Conservation (phyloP, 2,329 filamentous ascomycete genomes). For the Blastomyces gilchristii region DNA sequence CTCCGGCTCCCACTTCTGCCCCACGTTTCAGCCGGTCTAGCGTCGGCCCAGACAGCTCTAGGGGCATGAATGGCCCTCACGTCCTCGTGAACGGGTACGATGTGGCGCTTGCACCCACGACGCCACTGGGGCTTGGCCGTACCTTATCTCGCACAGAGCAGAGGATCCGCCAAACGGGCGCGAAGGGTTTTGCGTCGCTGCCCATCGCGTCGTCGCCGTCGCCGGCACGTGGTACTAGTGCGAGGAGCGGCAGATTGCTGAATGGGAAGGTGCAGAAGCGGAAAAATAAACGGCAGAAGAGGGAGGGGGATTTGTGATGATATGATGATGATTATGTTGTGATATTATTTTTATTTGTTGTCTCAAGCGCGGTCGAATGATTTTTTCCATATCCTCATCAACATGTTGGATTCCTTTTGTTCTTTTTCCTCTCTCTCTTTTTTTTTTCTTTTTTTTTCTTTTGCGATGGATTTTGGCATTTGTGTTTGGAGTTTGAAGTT, state of each 20-base stretch:
- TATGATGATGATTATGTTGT: not conserved
- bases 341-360: not conserved
- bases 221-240: not conserved
- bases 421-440: not conserved
- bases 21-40: constrained; percentile 7
- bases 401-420: not conserved
- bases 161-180: constrained; percentile 35
- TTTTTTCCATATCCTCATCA: not conserved
- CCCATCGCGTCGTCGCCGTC: constrained; percentile 10
- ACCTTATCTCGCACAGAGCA: constrained; percentile 36
- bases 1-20: constrained; percentile 6
- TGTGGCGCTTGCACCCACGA: constrained; percentile 32
- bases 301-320: not conserved
- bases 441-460: not conserved
- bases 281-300: constrained; percentile 5
- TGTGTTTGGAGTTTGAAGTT: not conserved
- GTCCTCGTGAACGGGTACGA: constrained; percentile 30
- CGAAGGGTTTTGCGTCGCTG: constrained; percentile 32
- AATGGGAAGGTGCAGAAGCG: constrained; percentile 3
- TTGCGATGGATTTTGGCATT: not conserved
- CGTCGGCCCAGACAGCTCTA: constrained; percentile 8
- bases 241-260: not conserved
- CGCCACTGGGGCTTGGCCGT: constrained; percentile 29
- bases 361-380: not conserved
- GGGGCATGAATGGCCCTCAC: constrained; percentile 15